Evolutionary conservation across 1,139 yeast species (phyloP), one percentile per base, ranked within the genome.

Genomic region (Blastobotrys indianensis): DNA sequence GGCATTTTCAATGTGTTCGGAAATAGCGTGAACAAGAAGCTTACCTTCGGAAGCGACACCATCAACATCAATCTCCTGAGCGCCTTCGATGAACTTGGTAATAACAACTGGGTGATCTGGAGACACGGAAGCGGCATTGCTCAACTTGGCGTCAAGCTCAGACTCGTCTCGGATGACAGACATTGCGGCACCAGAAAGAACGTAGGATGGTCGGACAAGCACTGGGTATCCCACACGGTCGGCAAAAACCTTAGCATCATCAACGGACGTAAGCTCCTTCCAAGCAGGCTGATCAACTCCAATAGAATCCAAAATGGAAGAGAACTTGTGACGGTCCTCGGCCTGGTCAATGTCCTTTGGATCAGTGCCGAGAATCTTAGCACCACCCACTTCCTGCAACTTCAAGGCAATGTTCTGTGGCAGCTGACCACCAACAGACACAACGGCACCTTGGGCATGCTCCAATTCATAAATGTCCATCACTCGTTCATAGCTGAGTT

Each of bases 171-270:
- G 78, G 57, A 92, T 88, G 44, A 88, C 96, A 54, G 94, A 83
- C 98, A 92, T 92, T 49, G 98, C 98, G 51, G 98, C 98, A 71
- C 98, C 98, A 49, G 96, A 85, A 54, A 92, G 76, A 41, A 92
- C 98, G 61, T 92, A 92, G 1, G 97, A 90, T 44, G 98, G 98
- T 73, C 98, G 87, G 51, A 92, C 97, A 61, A 92, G 76, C 10
- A 92, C 98, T 42, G 98, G 98, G 75, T 82, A 92, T 13, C 94
- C 87, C 46, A 90, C 98, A 56, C 76, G 76, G 47, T 80, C 75
- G 43, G 97, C 97, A 67, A 92, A 92, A 10, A 62, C 69, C 64
- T 84, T 85, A 46, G 98, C 98, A 54, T 85, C 96, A 32, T 72
- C 82, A 49, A 88, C 70, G 29, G 95, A 83, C 34, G 95, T 82